These are phyloP conservation scores for Pachyrhizus erosus DNA, from an alignment of 306 rosid species.

Conservation along the genomic window DNA sequence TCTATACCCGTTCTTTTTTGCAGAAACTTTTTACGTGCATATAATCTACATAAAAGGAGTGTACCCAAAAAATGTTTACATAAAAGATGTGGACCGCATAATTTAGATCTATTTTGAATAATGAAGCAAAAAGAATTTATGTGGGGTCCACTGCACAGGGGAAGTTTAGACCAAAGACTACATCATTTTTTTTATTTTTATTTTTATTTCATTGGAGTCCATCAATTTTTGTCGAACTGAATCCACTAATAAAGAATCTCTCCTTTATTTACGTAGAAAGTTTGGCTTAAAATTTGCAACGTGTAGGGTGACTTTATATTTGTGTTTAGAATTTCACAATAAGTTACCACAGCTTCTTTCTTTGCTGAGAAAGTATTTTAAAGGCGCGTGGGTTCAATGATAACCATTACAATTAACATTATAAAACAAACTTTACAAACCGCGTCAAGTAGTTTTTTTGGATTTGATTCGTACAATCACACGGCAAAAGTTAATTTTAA, in stretches of 20 bases:
- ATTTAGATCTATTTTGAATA: constrained; percentile 1
- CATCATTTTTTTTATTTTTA: not conserved
- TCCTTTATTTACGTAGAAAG: not conserved
- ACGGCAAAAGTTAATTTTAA: not conserved
- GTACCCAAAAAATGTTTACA: not conserved
- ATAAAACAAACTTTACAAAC: not conserved
- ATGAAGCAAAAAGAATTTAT: constrained; percentile 1
- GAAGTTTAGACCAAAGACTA: not conserved
- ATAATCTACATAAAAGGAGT: not conserved
- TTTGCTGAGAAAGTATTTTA: not conserved
- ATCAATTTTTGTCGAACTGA: constrained; percentile 6
- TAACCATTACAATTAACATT: not conserved
- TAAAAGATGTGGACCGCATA: constrained; percentile 12
- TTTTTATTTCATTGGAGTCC: not conserved
- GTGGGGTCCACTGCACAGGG: not conserved
- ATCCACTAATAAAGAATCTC: constrained; percentile 16
- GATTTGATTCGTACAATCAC: not conserved
- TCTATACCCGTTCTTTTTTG: not conserved
- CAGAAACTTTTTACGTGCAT: not conserved
- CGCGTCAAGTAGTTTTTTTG: not conserved
- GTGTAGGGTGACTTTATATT: not conserved
- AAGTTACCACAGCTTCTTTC: not conserved
- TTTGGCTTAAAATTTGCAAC: constrained; percentile 27
- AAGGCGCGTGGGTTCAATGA: not conserved
- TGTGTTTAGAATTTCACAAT: not conserved